Evolutionary conservation across 805 yeast genomes (phyloP), one percentile per base, ranked within the genome.

Genomic region (Barnettozyma populi): DNA sequence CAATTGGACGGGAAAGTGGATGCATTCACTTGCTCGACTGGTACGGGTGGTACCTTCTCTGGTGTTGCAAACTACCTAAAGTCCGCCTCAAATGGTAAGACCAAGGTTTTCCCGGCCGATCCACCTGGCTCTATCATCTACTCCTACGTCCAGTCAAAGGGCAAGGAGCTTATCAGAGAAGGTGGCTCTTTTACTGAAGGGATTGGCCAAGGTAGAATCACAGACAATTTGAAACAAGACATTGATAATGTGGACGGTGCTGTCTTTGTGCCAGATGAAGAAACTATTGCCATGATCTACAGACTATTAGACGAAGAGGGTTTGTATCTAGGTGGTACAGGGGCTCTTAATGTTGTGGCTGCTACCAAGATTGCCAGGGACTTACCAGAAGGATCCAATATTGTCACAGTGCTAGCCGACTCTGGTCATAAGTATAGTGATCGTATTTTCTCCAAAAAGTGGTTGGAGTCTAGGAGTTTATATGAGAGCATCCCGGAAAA

Each of bases 111-210:
- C 45, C 78, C 88, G 50, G 96, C 97, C 1, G 97, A 90, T 66
- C 97, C 97, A 20, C 97, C 97, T 13, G 97, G 97, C 49, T 83
- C 94, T 4, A 86, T 86, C 43, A 74, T 90, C 41, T 87, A 86
- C 69, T 79, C 89, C 9, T 89, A 83, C 62, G 80, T 90, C 51
- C 81, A 79, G 51, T 72, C 86, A 5, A 79, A 81, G 16, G 92
- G 92, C 29, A 71, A 82, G 61, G 73, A 76, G 10, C 67, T 84
- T 48, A 88, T 80, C 38, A 78, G 90, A 59, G 74, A 77, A 1
- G 97, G 97, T 27, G 79, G 88, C 3, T 85, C 95, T 0, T 89
- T 90, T 66, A 90, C 97, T 25, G 97, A 90, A 69, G 97, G 97
- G 29, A 89, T 90, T 68, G 97, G 97, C 25, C 97, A 90, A 68